These are phyloP conservation scores for Climacium dendroides DNA, from an alignment of 225 moss, liverwort and hornwort species.

Conservation along the genomic window DNA sequence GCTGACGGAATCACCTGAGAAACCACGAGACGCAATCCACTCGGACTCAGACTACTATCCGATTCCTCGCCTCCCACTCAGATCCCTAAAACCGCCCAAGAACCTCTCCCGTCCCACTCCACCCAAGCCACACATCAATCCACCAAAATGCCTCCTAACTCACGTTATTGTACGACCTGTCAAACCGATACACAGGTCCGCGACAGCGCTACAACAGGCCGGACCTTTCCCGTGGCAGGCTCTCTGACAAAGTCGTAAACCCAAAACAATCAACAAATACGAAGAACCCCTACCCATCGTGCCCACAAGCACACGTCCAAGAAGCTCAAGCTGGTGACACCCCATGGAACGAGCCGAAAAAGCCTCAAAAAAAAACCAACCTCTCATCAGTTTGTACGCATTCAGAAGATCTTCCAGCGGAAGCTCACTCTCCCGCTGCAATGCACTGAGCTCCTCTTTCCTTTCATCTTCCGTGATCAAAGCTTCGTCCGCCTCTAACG, in stretches of 20 bases:
- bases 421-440: slow-evolving; percentile 72
- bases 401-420: slow-evolving; percentile 69
- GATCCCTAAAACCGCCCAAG: not conserved
- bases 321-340: not conserved
- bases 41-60: not conserved
- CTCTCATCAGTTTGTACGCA: slow-evolving; percentile 45
- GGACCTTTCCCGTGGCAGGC: not conserved
- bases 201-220: not conserved
- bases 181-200: not conserved
- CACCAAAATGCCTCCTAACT: not conserved
- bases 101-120: not conserved
- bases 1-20: slow-evolving; percentile 21
- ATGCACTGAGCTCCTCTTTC: slow-evolving; percentile 63
- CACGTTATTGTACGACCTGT: not conserved
- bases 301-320: not conserved
- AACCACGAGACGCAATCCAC: not conserved
- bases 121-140: not conserved
- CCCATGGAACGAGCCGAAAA: not conserved
- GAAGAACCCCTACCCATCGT: not conserved
- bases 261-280: not conserved
- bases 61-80: not conserved
- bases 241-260: not conserved
- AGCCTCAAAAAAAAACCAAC: slow-evolving; percentile 8
- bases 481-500: slow-evolving; percentile 82
- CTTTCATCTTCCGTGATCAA: slow-evolving; percentile 61